Conservation (phyloP, 2,329 filamentous ascomycete genomes). For the Alternaria angustiovoidea region DNA sequence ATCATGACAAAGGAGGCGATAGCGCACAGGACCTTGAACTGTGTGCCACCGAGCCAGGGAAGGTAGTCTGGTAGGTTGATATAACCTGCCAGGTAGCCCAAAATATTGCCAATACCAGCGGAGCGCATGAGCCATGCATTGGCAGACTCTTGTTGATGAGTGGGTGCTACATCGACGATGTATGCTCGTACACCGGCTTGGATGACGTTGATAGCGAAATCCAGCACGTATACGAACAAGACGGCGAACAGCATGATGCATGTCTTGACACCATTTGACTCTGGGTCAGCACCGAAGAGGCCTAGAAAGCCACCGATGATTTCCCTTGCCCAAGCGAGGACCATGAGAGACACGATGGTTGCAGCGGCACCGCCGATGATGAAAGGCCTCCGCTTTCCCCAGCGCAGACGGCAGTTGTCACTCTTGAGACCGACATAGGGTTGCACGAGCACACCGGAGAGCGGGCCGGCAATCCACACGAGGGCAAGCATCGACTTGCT, state of each 20-base stretch:
- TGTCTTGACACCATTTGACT: constrained; percentile 69
- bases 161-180: constrained; percentile 90
- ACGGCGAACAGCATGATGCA: constrained; percentile 81
- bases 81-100: constrained; percentile 89
- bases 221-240: constrained; percentile 85
- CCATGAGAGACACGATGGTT: constrained; percentile 60
- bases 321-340: constrained; percentile 60
- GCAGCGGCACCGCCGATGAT: constrained; percentile 60
- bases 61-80: constrained; percentile 77
- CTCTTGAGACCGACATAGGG: constrained; percentile 64
- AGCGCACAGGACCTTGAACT: constrained; percentile 91
- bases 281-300: constrained; percentile 74
- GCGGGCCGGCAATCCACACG: constrained; percentile 65
- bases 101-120: constrained; percentile 86
- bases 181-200: constrained; percentile 92
- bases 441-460: constrained; percentile 62
- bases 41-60: constrained; percentile 82
- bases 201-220: constrained; percentile 95
- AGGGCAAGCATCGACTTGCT: constrained; percentile 61
- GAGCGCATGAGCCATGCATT: constrained; percentile 94
- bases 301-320: constrained; percentile 70
- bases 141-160: constrained; percentile 90
- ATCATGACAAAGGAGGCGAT: constrained; percentile 79
- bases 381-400: constrained; percentile 62
- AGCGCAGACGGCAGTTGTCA: constrained; percentile 58